Percentiles rank a stretch among this genome's conserved stretches.
phyloP scores from a whole-genome alignment of 1,284 basidiomycete species.

The Apiotrichum domesticum region DNA sequence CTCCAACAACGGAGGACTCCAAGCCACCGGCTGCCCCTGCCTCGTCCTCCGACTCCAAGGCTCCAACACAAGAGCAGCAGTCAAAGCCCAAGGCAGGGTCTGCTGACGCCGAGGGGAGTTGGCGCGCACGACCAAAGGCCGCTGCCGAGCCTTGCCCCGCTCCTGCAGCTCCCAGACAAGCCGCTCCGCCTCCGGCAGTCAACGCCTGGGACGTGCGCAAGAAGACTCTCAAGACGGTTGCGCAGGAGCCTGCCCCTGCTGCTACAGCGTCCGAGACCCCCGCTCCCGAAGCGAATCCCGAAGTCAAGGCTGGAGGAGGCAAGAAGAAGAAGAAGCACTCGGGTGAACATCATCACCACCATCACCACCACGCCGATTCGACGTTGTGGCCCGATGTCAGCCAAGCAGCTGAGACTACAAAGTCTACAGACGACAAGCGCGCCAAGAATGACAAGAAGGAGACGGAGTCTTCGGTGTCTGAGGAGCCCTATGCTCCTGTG shows the following conservation, averaged over 20 bases:
- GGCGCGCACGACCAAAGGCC: conserved; percentile 25
- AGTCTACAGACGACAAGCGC: conserved; percentile 27
- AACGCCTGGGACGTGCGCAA: conserved; percentile 42
- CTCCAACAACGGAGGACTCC: conserved; percentile 4
- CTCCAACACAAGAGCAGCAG: not conserved
- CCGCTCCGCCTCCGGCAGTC: conserved; percentile 27
- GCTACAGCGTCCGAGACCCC: not conserved
- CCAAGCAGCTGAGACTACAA: conserved; percentile 25
- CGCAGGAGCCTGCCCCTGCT: not conserved
- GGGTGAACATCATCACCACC: not conserved
- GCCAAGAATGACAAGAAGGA: conserved; percentile 24
- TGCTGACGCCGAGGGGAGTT: conserved; percentile 29
- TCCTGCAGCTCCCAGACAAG: conserved; percentile 8
- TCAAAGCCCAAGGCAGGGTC: not conserved
- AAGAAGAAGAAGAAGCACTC: conserved; percentile 17
- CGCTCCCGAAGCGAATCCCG: not conserved
- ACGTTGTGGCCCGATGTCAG: conserved; percentile 40
- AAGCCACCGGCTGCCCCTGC: not conserved
- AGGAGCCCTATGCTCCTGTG: conserved; percentile 8
- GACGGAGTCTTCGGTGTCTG: conserved; percentile 18
- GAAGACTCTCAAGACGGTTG: conserved; percentile 15
- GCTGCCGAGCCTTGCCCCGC: conserved; percentile 2
- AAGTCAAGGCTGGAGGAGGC: not conserved
- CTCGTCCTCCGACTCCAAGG: not conserved
- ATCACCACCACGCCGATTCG: conserved; percentile 20